A percentile compares a stretch with the other conserved stretches of the same genome.
These are phyloP conservation scores for Podila verticillata DNA, from an alignment of 192 early-diverging fungal genomes.

Conservation along the genomic window DNA sequence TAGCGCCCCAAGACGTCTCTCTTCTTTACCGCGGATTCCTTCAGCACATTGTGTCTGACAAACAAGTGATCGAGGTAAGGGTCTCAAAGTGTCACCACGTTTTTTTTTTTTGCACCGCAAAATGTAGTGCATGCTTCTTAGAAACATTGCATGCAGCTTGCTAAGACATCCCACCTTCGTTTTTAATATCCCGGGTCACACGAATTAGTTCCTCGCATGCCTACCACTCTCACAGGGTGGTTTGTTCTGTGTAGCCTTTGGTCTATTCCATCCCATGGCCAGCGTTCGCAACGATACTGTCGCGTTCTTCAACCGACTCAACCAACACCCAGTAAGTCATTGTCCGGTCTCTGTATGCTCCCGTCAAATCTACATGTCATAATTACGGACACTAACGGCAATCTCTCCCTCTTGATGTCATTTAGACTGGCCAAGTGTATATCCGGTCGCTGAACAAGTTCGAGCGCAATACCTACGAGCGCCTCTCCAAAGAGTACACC, in stretches of 20 bases:
- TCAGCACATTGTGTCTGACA: conserved; percentile 72
- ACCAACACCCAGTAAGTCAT: conserved; percentile 68
- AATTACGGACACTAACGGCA: not conserved
- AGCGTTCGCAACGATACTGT: conserved; percentile 75
- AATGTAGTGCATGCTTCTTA: no score
- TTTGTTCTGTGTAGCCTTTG: conserved; percentile 79
- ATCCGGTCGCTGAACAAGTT: conserved; percentile 39
- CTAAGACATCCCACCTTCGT: not conserved
- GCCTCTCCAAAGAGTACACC: conserved; percentile 26
- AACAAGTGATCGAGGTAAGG: conserved; percentile 81
- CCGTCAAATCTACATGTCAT: not conserved
- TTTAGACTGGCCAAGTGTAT: conserved; percentile 41
- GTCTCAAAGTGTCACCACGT: not conserved
- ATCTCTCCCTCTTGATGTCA: not conserved
- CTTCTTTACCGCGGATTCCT: conserved; percentile 76
- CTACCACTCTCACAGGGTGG: conserved; percentile 86
- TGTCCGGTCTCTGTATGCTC: no score
- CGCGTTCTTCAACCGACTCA: conserved; percentile 77
- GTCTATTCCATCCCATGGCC: conserved; percentile 79
- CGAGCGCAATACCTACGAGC: conserved; percentile 44
- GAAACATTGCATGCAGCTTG: not conserved
- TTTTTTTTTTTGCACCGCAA: not conserved
- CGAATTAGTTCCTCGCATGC: conserved; percentile 68
- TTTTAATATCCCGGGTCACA: conserved; percentile 14
- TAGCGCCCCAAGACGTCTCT: conserved; percentile 70